Evolutionary conservation across 371 early-diverging fungal genomes (phyloP).

Genomic region (Mucor irregularis): DNA sequence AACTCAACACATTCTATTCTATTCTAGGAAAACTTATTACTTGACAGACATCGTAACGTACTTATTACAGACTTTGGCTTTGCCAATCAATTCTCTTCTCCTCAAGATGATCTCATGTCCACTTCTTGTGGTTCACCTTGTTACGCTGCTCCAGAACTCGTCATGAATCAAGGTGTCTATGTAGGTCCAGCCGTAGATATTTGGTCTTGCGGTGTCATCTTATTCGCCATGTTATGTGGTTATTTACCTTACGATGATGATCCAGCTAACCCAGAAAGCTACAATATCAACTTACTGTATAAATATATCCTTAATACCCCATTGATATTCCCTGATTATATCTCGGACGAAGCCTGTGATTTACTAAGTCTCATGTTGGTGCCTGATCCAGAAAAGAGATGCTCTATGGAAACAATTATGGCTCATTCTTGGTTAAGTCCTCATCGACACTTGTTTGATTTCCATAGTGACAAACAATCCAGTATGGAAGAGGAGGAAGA

Average conservation of each 20-base stretch:
- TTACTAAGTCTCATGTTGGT: conserved; percentile 91
- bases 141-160: conserved; percentile 98
- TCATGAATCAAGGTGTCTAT: conserved; percentile 95
- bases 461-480: background rate
- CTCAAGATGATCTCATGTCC: conserved; percentile 77
- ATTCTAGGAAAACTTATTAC: conserved; percentile 85
- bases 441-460: conserved; percentile 34
- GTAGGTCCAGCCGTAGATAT: conserved; percentile 97
- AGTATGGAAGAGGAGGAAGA: conserved; percentile 24
- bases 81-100: conserved; percentile 87
- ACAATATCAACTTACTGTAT: conserved; percentile 95
- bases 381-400: conserved; percentile 85
- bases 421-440: conserved; percentile 70
- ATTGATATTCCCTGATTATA: conserved; percentile 88
- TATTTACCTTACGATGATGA: conserved; percentile 99
- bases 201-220: conserved; percentile 95
- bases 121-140: conserved; percentile 98
- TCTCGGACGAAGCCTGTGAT: conserved; percentile 77
- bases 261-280: conserved; percentile 94
- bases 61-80: conserved; percentile 99
- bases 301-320: conserved; percentile 93
- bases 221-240: conserved; percentile 97
- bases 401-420: conserved; percentile 87
- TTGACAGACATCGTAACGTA: conserved; percentile 87
- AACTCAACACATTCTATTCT: background rate